Evolutionary conservation across 2,329 filamentous ascomycete species (phyloP), one percentile per base, ranked within the genome.

Genomic region (Beauveria varroae): DNA sequence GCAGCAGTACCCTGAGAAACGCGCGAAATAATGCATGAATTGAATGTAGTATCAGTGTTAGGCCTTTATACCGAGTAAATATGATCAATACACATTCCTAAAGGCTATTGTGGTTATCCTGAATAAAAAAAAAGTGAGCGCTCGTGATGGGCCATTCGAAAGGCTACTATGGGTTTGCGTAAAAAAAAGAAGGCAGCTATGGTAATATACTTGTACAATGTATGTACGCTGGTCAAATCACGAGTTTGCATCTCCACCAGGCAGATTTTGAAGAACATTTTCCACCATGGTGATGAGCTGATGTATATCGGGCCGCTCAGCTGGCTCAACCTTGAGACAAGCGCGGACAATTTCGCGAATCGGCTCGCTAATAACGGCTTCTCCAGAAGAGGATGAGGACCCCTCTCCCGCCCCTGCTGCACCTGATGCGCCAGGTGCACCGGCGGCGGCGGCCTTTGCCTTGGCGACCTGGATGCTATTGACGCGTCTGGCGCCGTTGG

Each of bases 331-430:
- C 67, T 80, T 84, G 70, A 99, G 78, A 75, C 95, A 99, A 71
- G 83, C 87, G 71, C 92, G 82, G 59, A 99, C 93, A 14, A 99
- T 84, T 63, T 96, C 88, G 72, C 93, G 89, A 51, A 97, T 91
- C 2, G 85, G 81, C 57, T 93, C 90, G 66, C 89, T 93, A 62
- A 97, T 93, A 12, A 82, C 79, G 14, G 78, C 76, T 16, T 60
- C 58, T 3, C 49, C 49, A 5, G 26, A 28, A 28, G 26, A 28
- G 10, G 50, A 34, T 3, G 73, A 65, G 20, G 66, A 64, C 4
- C 64, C 67, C 5, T 70, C 72, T 18, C 70, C 68, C 8, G 71
- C 67, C 12, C 10, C 50, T 5, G 66, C 70, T 5, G 66, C 70
- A 2, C 62, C 69, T 34, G 57, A 69, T 34, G 57, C 64, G 57